Evolutionary conservation across 192 early-diverging fungal genomes (phyloP), one percentile per base, ranked within the genome.

Genomic region (Coemansia sp.): DNA sequence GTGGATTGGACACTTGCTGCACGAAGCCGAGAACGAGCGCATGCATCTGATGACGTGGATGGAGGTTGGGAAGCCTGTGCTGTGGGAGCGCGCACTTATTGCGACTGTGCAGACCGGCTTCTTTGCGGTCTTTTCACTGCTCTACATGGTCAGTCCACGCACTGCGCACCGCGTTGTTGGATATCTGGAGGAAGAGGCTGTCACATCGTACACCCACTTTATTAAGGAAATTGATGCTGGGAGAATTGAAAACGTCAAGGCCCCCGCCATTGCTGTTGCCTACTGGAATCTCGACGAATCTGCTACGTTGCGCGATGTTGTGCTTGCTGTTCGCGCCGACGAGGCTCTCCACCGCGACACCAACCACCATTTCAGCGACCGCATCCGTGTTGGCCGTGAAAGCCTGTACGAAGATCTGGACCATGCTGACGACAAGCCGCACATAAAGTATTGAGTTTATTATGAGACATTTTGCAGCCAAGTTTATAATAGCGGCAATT

Each of bases 151-250:
- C 48, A 90, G 87, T 11, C 94, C 94, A 18, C 84, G 81, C 32
- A 91, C 88, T 5, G 92, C 91, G 15, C 96, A 98, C 81, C 88
- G 94, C 50, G 89, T 98, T 23, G 88, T 89, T 12, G 96, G 96
- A 0, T 98, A 98, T 64, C 85, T 98, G 38, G 96, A 98, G 78
- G 96, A 98, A 83, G 89, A 92, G 69, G 96, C 96, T 0, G 91
- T 96, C 11, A 85, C 93, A 23, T 93, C 93, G 4, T 98, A 98
- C 79, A 94, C 92, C 9, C 88, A 91, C 69, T 91, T 93, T 76
- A 71, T 98, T 45, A 85, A 88, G 26, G 91, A 93, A 69, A 96
- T 98, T 49, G 94, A 96, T 39, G 77, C 72, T 47, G 93, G 93
- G 2, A 67, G 85, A 3, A 85, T 91, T 38, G 77, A 86, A 23